These are phyloP conservation scores for Miamiensis avidus DNA, from an alignment of 169 alveolate species.

Conservation along the genomic window DNA sequence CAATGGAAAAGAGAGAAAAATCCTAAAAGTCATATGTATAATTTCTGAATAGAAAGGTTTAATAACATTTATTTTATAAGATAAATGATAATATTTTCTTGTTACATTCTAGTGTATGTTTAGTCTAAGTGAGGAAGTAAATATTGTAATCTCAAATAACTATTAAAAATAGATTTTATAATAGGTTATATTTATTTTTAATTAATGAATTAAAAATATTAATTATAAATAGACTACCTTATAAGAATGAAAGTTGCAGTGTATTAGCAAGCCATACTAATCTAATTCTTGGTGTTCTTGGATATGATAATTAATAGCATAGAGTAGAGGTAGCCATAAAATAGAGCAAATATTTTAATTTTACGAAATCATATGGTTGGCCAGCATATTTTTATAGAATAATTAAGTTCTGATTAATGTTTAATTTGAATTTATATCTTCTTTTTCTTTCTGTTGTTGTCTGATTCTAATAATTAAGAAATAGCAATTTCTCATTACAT, in stretches of 20 bases:
- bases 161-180: too few relatives aligned
- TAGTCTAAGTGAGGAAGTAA: constrained; percentile 26
- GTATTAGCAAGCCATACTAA: too few relatives aligned
- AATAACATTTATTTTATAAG: constrained; percentile 25
- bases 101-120: constrained; percentile 17
- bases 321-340: constrained; percentile 46
- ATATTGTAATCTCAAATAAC: constrained; percentile 29
- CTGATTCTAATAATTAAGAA: constrained; percentile 30
- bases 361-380: constrained; percentile 8
- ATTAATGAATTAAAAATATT: too few relatives aligned
- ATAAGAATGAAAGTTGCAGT: constrained; percentile 6
- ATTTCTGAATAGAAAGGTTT: constrained; percentile 39
- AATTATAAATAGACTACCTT: constrained; percentile 10
- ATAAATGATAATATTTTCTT: constrained; percentile 1
- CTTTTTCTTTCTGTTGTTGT: constrained; percentile 15
- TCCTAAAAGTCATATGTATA: constrained; percentile 39
- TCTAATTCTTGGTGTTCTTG: constrained; percentile 21
- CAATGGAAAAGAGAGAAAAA: too few relatives aligned
- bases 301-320: constrained; percentile 33
- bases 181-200: too few relatives aligned
- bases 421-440: too few relatives aligned
- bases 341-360: constrained; percentile 32
- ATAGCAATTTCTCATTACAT: constrained; percentile 25
- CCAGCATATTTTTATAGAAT: constrained; percentile 7
- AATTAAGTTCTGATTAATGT: constrained; percentile 22